Evolutionary conservation across 305 asterid species (phyloP), one percentile per base, ranked within the genome.

Genomic region (Fraxinus dipetala): DNA sequence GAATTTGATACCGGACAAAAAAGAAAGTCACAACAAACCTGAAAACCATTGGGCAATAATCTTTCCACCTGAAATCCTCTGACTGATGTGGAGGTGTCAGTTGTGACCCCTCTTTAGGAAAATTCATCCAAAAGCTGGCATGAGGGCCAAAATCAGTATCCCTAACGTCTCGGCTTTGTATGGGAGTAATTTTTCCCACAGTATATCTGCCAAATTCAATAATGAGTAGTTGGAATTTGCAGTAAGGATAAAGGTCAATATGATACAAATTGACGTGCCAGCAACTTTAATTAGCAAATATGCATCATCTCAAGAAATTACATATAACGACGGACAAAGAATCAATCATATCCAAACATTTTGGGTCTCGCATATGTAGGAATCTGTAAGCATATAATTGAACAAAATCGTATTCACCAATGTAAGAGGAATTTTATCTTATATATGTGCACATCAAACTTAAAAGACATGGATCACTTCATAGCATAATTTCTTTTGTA

Each of bases 21-120:
- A 77, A 31, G 74, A 79, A 81, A 80, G 61, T 77, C 38, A 65
- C 82, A 56, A 77, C 92, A 13, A 78, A 96, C 99, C 99, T 96
- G 95, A 96, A 96, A 86, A 96, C 98, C 98, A 96, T 93, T 59
- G 99, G 99, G 89, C 99, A 95, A 78, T 95, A 96, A 85, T 95
- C 98, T 89, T 96, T 96, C 99, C 99, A 96, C 91, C 87, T 94
- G 89, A 96, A 96, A 91, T 93, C 98, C 32, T 93, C 99, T 9
- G 99, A 95, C 81, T 92, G 98, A 83, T 95, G 99, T 18, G 91
- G 80, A 59, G 99, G 99, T 70, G 99, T 93, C 85, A 93, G 82
- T 80, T 95, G 97, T 63, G 98, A 96, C 35, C 99, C 98, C 82
- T 85, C 95, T 82, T 90, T 95, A 11, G 98, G 98, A 85, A 96